Evolutionary conservation across 371 early-diverging fungal species (phyloP).

Genomic region (Zopfochytrium polystomum): DNA sequence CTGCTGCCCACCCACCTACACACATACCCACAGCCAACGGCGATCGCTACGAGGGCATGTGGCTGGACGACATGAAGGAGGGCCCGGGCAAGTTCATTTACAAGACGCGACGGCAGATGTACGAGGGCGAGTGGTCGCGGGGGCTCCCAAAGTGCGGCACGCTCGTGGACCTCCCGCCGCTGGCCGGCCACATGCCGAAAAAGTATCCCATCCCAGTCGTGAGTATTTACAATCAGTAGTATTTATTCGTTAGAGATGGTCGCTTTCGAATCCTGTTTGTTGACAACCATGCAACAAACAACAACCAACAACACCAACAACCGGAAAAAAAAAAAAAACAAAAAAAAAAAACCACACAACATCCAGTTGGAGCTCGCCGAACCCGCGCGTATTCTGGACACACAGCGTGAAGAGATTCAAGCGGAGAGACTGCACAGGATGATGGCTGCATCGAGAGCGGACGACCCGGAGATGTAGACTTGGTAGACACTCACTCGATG

Average conservation of each 20-base stretch:
- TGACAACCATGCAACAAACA: too few relatives aligned
- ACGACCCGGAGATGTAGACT: too few relatives aligned
- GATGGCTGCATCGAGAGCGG: too few relatives aligned
- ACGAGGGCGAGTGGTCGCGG: constrained; percentile 55
- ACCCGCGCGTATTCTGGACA: constrained; percentile 30
- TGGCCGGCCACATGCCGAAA: constrained; percentile 31
- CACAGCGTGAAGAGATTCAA: constrained; percentile 30
- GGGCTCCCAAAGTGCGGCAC: constrained; percentile 56
- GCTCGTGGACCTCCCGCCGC: constrained; percentile 44
- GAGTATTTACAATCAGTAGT: constrained; percentile 1
- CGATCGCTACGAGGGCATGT: constrained; percentile 57
- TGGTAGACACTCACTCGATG: too few relatives aligned
- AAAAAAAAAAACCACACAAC: too few relatives aligned
- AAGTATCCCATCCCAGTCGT: constrained; percentile 40
- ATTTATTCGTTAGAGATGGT: background rate
- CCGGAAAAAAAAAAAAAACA: too few relatives aligned
- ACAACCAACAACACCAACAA: too few relatives aligned
- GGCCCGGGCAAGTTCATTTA: constrained; percentile 56
- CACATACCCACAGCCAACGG: constrained; percentile 53
- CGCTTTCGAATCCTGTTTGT: background rate
- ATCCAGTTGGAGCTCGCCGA: constrained; percentile 38
- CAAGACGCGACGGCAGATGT: constrained; percentile 44
- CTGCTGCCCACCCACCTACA: too few relatives aligned
- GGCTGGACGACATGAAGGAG: constrained; percentile 53
- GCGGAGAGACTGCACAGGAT: constrained; percentile 39